Percentiles rank a stretch among this genome's conserved stretches.
Conservation (phyloP, 352 stramenopile genomes). For the Globisporangium irregulare region DNA sequence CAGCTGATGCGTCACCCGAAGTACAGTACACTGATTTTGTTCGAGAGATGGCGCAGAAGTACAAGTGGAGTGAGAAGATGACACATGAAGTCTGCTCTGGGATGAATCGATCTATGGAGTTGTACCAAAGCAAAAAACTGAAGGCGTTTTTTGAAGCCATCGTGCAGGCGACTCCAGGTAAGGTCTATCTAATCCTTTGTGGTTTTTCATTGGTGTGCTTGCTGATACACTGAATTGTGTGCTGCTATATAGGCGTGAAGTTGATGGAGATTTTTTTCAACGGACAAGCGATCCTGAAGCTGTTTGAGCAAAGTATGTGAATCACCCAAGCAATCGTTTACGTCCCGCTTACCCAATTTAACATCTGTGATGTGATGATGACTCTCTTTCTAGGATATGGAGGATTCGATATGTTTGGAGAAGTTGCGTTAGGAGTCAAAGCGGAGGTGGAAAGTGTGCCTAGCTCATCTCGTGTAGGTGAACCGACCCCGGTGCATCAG, state of each 20-base stretch:
- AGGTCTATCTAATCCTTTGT: not conserved
- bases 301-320: conserved; percentile 42
- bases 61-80: conserved; percentile 32
- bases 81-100: conserved; percentile 28
- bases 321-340: not conserved
- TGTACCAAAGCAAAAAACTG: conserved; percentile 42
- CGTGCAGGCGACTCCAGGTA: conserved; percentile 37
- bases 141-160: conserved; percentile 37
- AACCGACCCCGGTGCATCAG: not conserved
- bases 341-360: not conserved
- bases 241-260: conserved; percentile 24
- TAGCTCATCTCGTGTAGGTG: not conserved
- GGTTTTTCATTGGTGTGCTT: not conserved
- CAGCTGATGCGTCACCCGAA: not conserved
- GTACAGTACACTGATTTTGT: conserved; percentile 33
- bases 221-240: conserved; percentile 9
- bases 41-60: conserved; percentile 29
- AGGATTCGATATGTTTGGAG: conserved; percentile 33
- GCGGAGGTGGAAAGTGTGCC: not conserved
- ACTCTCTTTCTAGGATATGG: conserved; percentile 27
- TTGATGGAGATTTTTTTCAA: conserved; percentile 30
- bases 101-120: conserved; percentile 37
- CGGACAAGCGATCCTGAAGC: conserved; percentile 34
- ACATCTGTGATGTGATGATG: not conserved
- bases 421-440: conserved; percentile 21